Evolutionary conservation across 106 monocot genomes (phyloP), one percentile per base, ranked within the genome.

Genomic region (Iris macrosiphon): DNA sequence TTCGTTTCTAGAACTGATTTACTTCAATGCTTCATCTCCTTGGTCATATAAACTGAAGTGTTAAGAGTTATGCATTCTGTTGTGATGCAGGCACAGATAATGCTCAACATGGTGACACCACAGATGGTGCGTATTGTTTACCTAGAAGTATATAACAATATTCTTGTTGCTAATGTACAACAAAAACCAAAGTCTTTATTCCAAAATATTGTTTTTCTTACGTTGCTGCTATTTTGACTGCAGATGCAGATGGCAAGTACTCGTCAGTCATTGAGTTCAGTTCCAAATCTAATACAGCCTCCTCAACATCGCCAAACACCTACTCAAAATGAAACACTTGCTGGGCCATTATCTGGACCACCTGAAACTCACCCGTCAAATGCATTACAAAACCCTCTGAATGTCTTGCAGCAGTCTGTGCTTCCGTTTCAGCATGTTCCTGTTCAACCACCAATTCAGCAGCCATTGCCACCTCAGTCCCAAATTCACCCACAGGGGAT

Each of bases 191-290:
- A n/a, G n/a, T n/a, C n/a, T n/a, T n/a, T n/a, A n/a, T n/a, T n/a
- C n/a, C n/a, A n/a, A n/a, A n/a, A n/a, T n/a, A n/a, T n/a, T n/a
- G n/a, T n/a, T n/a, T n/a, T n/a, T n/a, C n/a, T n/a, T n/a, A n/a
- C n/a, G n/a, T n/a, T n/a, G n/a, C n/a, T n/a, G n/a, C n/a, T 25
- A 45, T 40, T 45, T 53, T 64, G 10, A 19, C 28, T 66, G 59
- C 89, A 89, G 95, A 67, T 90, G 76, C 90, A 98, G 70, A 86
- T 78, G 59, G 75, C 72, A 28, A 73, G 50, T 47, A 75, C 26
- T 38, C 54, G 59, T 25, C 75, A 68, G 34, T 55, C 80, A 27
- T 63, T 70, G n/a, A 63, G 35, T 62, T 60, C 58, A 26, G n/a
- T 31, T 19, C 28, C 48, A 13, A 75, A 80, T 38, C 57, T 61